Evolutionary conservation across 257 asterid species (phyloP), one percentile per base, ranked within the genome.

Genomic region (Solanum sitiens): DNA sequence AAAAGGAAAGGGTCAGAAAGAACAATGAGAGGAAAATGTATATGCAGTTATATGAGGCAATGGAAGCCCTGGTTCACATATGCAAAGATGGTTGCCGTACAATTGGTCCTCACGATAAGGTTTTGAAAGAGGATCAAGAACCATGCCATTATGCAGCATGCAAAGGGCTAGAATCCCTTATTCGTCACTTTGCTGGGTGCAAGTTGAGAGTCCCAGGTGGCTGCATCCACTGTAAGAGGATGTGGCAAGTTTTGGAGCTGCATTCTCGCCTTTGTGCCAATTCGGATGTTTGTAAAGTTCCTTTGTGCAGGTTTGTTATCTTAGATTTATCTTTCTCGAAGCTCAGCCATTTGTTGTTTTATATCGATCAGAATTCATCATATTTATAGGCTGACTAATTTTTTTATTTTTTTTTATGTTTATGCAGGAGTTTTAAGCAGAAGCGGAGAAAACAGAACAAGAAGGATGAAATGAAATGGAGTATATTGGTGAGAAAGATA

Each of bases 61-160:
- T 96, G 98, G 99, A 96, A 89, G 98, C 98, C 23, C 91, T 95
- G 9, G 96, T 96, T 56, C 99, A 96, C 90, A 95, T 94, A 91
- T 96, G 95, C 73, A 93, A 86, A 89, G 98, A 96, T 6, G 99
- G 99, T 4, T 96, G 99, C 88, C 94, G 93, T 10, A 94, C 96
- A 2, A 96, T 95, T 45, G 98, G 98, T 25, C 98, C 98, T 30
- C 93, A 88, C 2, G 95, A 95, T 89, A 94, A 93, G 93, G 88
- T 86, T 23, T 63, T 86, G 84, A 91, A 75, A 83, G 88, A 88
- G 8, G 93, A 93, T 63, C 88, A 93, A 53, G 90, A 88, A n/a
- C 98, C 98, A 9, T 96, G 99, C 83, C 61, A 70, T 7, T 94
- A 92, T 76, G 87, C 87, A 32, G 98, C 98, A 10, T 96, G 99